Evolutionary conservation across 2,329 filamentous ascomycete genomes (phyloP).

Genomic region (Claviceps africana): DNA sequence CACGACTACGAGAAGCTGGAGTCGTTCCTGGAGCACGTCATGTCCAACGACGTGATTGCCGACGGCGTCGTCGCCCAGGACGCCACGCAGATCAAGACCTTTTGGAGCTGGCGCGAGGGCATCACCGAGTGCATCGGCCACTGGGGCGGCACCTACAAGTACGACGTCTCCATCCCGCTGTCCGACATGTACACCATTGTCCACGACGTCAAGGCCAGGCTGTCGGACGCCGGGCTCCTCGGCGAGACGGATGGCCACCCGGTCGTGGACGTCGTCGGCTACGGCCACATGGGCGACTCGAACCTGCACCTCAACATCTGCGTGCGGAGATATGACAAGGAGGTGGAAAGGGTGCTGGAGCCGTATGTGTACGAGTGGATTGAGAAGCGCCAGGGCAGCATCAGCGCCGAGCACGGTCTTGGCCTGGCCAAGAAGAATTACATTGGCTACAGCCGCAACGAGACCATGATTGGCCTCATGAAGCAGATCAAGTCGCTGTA

Average conservation of each 20-base stretch:
- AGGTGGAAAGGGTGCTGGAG: slow-evolving; percentile 76
- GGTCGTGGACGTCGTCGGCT: slow-evolving; percentile 82
- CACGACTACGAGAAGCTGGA: slow-evolving; percentile 90
- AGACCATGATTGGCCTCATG: slow-evolving; percentile 82
- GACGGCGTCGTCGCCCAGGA: slow-evolving; percentile 91
- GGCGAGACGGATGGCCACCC: slow-evolving; percentile 63
- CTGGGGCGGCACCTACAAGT: slow-evolving; percentile 94
- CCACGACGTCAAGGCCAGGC: slow-evolving; percentile 62
- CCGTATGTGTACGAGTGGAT: slow-evolving; percentile 99
- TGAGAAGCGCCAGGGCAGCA: slow-evolving; percentile 71
- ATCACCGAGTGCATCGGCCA: slow-evolving; percentile 81
- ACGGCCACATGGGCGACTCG: slow-evolving; percentile 95
- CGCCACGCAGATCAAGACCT: slow-evolving; percentile 69
- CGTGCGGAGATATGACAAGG: slow-evolving; percentile 68
- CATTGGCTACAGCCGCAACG: slow-evolving; percentile 81
- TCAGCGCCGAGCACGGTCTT: slow-evolving; percentile 91
- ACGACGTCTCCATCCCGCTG: slow-evolving; percentile 90
- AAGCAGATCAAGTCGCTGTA: slow-evolving; percentile 88
- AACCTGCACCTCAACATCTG: slow-evolving; percentile 91
- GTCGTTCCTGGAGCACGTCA: slow-evolving; percentile 78
- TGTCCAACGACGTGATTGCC: slow-evolving; percentile 71
- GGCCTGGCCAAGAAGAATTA: slow-evolving; percentile 93
- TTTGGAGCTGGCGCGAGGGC: slow-evolving; percentile 91
- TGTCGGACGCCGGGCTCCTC: slow-evolving; percentile 61
- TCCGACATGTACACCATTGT: slow-evolving; percentile 78